These are phyloP conservation scores for Boletus insuetus DNA, from an alignment of 768 basidiomycete species.

Conservation along the genomic window DNA sequence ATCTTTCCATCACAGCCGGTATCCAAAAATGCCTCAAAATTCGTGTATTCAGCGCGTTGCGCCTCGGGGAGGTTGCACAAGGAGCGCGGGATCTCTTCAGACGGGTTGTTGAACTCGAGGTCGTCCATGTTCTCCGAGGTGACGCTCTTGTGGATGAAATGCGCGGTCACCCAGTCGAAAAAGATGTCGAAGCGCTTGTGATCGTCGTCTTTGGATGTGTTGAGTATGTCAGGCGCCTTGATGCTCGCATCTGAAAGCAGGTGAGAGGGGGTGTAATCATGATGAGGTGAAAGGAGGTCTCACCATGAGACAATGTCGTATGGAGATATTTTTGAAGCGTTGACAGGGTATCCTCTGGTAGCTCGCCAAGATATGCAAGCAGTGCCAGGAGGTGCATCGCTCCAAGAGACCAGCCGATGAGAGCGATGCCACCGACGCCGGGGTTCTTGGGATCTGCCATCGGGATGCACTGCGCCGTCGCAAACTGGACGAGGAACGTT, in stretches of 20 bases:
- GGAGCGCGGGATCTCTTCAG: slow-evolving; percentile 6
- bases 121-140: slow-evolving; percentile 16
- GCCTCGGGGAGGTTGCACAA: slow-evolving; percentile 10
- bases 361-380: slow-evolving; percentile 15
- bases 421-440: slow-evolving; percentile 11
- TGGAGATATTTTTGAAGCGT: slow-evolving; percentile 18
- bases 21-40: neutral
- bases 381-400: slow-evolving; percentile 6
- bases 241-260: slow-evolving; percentile 5
- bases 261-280: neutral
- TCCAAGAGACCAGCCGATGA: slow-evolving; percentile 23
- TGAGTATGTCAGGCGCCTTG: slow-evolving; percentile 3
- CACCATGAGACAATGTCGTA: slow-evolving; percentile 19
- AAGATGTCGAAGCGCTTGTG: slow-evolving; percentile 14
- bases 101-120: slow-evolving; percentile 14
- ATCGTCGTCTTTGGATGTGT: neutral
- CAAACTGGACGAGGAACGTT: slow-evolving; percentile 16
- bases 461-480: slow-evolving; percentile 15
- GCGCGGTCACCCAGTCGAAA: slow-evolving; percentile 13
- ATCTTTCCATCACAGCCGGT: slow-evolving; percentile 15
- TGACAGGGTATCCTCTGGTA: slow-evolving; percentile 1
- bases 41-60: slow-evolving; percentile 11
- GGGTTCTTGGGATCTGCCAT: neutral
- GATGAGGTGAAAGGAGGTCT: neutral
- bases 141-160: slow-evolving; percentile 16